Evolutionary conservation across 257 asterid genomes (phyloP).

Genomic region (Parsonsia alboflavescens): DNA sequence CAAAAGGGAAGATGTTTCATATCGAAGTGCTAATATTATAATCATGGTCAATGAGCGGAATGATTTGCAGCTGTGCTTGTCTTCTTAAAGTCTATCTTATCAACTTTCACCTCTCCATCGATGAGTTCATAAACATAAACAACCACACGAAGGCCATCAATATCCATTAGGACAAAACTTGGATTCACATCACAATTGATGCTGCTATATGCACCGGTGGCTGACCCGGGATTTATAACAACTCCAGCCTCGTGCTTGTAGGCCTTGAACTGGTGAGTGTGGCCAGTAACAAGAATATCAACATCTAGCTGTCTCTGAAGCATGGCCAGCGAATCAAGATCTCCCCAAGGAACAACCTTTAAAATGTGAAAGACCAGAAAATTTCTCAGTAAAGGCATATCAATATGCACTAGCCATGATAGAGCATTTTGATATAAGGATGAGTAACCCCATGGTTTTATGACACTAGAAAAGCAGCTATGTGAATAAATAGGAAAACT

Average conservation of each 20-base stretch:
- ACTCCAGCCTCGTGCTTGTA: conserved; percentile 22
- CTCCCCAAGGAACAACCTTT: conserved; percentile 23
- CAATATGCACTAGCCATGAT: not conserved
- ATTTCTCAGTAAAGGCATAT: not conserved
- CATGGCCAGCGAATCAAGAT: conserved; percentile 22
- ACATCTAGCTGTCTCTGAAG: conserved; percentile 21
- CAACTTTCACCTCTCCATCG: conserved; percentile 22
- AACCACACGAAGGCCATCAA: conserved; percentile 21
- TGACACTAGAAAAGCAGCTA: not conserved
- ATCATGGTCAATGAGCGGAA: conserved; percentile 1
- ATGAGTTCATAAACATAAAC: conserved; percentile 23
- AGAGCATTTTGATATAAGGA: not conserved
- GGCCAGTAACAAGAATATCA: conserved; percentile 18
- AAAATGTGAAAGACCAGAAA: not conserved
- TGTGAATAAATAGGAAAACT: not conserved
- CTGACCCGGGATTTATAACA: conserved; percentile 21
- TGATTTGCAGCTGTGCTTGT: not conserved
- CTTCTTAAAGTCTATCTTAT: conserved; percentile 21
- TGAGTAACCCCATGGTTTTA: not conserved
- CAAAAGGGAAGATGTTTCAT: not conserved
- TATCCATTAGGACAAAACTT: conserved; percentile 20
- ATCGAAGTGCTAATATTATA: not conserved
- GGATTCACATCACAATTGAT: conserved; percentile 19
- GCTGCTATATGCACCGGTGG: conserved; percentile 22
- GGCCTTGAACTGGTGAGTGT: conserved; percentile 22